Evolutionary conservation across 2,329 filamentous ascomycete genomes (phyloP), one percentile per base, ranked within the genome.

Genomic region (Fusarium stilboides): DNA sequence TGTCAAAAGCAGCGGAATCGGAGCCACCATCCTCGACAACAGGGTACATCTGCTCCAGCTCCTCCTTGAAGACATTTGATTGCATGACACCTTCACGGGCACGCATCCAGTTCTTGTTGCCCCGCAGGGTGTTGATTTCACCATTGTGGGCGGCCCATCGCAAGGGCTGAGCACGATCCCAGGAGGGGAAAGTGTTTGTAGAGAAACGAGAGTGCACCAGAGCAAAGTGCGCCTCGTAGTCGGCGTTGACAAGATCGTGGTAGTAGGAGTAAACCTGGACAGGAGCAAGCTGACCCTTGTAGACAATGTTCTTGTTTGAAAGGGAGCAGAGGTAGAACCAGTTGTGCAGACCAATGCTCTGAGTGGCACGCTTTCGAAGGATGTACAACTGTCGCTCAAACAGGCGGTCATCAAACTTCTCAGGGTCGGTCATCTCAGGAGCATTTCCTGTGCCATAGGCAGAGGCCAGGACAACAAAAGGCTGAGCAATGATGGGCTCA

Each of bases 91-190:
- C 95, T 83, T 98, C 95, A 77, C 95, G 91, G 67, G 95, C 95
- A 74, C 94, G 92, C 95, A 98, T 98, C 95, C 95, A 98, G 83
- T 98, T 98, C 87, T 98, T 98, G 86, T 98, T 98, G 65, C 95
- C 95, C 78, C 95, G 92, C 66, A 98, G 85, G 3, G 95, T 98
- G 82, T 98, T 98, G 79, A 98, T 98, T 84, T 98, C 95, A 86
- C 95, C 95, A 80, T 98, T 98, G 86, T 98, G 95, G 76, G 95
- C 95, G 70, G 94, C 94, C 95, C 95, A 98, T 82, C 95, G 90
- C 70, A 98, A 85, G 68, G 95, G 95, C 84, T 98, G 95, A 65
- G 95, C 96, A 83, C 95, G 92, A 81, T 98, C 96, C 95, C 95
- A 98, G 2, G 94, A 97, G 20, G 95, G 95, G 83, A 98, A 98